Base-by-base conservation (phyloP, 1,284 basidiomycete species). In the Gastroboletus turbinatus region DNA sequence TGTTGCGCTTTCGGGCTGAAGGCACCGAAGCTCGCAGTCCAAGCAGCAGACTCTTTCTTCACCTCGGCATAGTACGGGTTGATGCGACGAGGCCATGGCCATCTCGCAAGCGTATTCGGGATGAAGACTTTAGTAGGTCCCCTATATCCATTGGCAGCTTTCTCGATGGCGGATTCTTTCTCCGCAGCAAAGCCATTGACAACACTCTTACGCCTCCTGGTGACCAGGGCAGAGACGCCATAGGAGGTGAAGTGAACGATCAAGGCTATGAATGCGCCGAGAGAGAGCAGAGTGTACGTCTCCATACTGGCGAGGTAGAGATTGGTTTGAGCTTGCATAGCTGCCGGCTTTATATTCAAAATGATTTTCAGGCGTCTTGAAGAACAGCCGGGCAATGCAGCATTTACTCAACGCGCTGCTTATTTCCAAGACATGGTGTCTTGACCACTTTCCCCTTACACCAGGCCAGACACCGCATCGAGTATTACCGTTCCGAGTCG, bases 71-170 rank as follows among this genome's bases (percentile, higher is more conserved):
- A 30, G 40, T 59, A n/a, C 1, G 46, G 39, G 27, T 56, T 58
- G 32, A 56, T 48, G 10, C 46, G 51, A 30, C 52, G 46, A 2
- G 46, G 46, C 57, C 57, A 58, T 1, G 50, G 57, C 57, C 57
- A 58, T 55, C 57, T 54, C 38, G 57, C 57, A 27, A 60, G 57
- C 6, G 33, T 40, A 42, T 60, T 32, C 0, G 57, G 57, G 19
- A 58, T 48, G 50, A 60, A 60, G 36, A 60, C 11, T 14, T 45
- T 58, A 1, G 46, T 45, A 9, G 38, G 39, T 35, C n/a, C 9
- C 29, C 27, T 27, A 16, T 27, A 46, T 32, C 14, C 33, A 19
- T 16, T 5, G 14, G 3, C 16, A 14, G 25, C 19, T 17, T 58
- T 32, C 29, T 55, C n/a, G 9, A 8, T 7, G 10, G 8, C 1